phyloP scores from a whole-genome alignment of 73 alveolate genomes.

The Durusdinium trenchii region DNA sequence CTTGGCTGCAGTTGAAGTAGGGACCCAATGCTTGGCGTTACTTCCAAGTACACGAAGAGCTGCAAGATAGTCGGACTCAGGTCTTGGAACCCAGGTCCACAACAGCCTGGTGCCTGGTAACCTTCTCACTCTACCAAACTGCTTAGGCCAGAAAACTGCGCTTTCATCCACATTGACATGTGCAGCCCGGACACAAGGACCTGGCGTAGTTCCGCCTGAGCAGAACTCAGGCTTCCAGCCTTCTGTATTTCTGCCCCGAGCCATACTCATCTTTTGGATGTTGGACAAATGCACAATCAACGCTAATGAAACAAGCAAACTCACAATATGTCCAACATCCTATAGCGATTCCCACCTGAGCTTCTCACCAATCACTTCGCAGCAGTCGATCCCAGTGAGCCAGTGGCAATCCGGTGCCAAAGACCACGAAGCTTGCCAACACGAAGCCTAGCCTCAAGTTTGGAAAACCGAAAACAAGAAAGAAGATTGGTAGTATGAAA shows the following conservation, averaged over 20 bases:
- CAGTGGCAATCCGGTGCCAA: conserved; percentile 47
- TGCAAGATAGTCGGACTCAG: conserved; percentile 73
- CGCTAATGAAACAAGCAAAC: neutral
- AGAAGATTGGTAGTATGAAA: too few species aligned
- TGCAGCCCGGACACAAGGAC: neutral
- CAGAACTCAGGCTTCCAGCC: neutral
- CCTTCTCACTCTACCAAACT: neutral
- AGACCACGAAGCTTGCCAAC: conserved; percentile 3
- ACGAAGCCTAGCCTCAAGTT: conserved; percentile 54
- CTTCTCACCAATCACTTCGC: conserved; percentile 24
- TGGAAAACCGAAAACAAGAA: too few species aligned
- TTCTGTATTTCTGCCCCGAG: neutral
- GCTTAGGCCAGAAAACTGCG: neutral
- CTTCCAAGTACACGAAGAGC: conserved; percentile 87
- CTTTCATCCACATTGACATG: neutral
- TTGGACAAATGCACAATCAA: neutral
- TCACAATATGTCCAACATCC: neutral
- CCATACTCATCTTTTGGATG: neutral
- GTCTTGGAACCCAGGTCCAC: neutral
- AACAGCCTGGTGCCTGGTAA: neutral
- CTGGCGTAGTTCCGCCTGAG: conserved; percentile 13
- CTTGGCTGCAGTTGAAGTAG: conserved; percentile 1
- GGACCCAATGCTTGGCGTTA: conserved; percentile 29
- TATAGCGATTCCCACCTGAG: neutral
- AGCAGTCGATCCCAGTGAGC: conserved; percentile 47